phyloP scores from a whole-genome alignment of 2,329 filamentous ascomycete species.

The Aspergillus felis region DNA sequence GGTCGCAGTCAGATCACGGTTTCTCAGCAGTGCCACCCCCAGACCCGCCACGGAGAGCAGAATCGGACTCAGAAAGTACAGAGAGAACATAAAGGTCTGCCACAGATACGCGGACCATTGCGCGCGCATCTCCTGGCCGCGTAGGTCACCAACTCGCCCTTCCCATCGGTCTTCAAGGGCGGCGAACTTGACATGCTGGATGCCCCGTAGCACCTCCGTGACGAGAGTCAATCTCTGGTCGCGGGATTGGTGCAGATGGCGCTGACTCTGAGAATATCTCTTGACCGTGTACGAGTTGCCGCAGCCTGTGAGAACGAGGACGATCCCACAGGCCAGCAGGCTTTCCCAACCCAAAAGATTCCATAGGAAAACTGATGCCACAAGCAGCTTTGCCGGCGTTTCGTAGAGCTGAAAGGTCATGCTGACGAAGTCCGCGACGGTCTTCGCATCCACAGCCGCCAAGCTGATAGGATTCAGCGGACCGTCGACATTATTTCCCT shows the following conservation, averaged over 20 bases:
- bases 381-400: too few species aligned
- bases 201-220: conserved; percentile 72
- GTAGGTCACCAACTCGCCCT: conserved; percentile 60
- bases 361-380: too few species aligned
- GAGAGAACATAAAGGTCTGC: conserved; percentile 60
- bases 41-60: conserved; percentile 68
- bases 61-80: conserved; percentile 71
- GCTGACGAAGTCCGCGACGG: too few species aligned
- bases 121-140: conserved; percentile 63
- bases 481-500: too few species aligned
- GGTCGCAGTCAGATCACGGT: conserved; percentile 63
- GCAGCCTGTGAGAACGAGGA: too few species aligned
- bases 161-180: conserved; percentile 74
- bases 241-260: conserved; percentile 68
- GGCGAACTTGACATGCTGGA: conserved; percentile 81
- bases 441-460: too few species aligned
- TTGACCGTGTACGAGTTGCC: conserved; percentile 42
- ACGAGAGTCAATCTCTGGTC: conserved; percentile 73
- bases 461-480: too few species aligned
- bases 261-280: conserved; percentile 61
- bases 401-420: too few species aligned
- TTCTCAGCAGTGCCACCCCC: conserved; percentile 60
- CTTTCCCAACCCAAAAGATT: too few species aligned
- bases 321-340: too few species aligned
- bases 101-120: conserved; percentile 64